Evolutionary conservation across 345 rosid species (phyloP).

Genomic region (Salix suchowensis): DNA sequence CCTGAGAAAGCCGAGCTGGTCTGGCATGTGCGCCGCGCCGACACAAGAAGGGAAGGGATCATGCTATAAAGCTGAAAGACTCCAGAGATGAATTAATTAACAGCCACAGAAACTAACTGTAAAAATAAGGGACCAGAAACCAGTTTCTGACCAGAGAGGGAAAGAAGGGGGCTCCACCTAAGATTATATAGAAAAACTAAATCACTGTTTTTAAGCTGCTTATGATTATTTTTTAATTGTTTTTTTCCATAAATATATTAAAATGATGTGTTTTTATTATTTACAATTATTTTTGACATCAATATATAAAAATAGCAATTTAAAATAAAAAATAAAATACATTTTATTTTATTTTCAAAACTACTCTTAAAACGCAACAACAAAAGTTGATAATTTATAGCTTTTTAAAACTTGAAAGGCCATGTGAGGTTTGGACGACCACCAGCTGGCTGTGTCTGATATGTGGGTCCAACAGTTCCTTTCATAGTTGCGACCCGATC

Average conservation of each 20-base stretch:
- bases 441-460: slow-evolving; percentile 52
- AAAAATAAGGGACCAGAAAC: not conserved
- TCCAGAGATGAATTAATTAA: slow-evolving; percentile 11
- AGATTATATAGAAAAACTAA: not conserved
- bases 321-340: too few species aligned
- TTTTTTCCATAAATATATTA: too few species aligned
- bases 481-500: too few species aligned
- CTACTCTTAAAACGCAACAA: too few species aligned
- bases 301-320: too few species aligned
- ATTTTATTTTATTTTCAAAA: too few species aligned
- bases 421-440: slow-evolving; percentile 50
- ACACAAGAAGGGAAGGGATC: not conserved
- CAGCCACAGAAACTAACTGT: slow-evolving; percentile 18
- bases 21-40: slow-evolving; percentile 3
- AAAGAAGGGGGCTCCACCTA: slow-evolving; percentile 24
- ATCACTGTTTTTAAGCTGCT: too few species aligned
- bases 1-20: slow-evolving; percentile 1
- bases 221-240: too few species aligned
- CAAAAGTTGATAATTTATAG: too few species aligned
- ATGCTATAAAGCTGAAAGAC: slow-evolving; percentile 8
- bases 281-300: too few species aligned
- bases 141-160: not conserved
- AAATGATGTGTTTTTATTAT: too few species aligned
- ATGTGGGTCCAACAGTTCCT: slow-evolving; percentile 15
- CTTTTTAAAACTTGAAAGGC: not conserved